Percentiles rank a stretch among this genome's conserved stretches.
Evolutionary conservation across 2,329 filamentous ascomycete species (phyloP).

Genomic region (Aureobasidium sp.): DNA sequence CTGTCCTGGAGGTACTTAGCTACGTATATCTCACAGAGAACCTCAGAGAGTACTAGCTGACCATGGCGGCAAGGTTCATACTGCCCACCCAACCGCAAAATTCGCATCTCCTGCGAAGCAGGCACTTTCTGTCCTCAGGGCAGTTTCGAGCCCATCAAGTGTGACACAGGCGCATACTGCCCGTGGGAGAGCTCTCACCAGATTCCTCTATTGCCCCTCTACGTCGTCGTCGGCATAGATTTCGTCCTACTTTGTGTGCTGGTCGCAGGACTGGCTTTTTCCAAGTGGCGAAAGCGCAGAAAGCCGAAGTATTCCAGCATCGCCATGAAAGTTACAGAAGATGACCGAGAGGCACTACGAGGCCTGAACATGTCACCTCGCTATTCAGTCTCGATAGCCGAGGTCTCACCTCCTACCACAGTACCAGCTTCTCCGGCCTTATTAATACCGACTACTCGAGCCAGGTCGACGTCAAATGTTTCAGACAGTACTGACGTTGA

Average conservation of each 20-base stretch:
- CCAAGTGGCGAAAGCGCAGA: conserved; percentile 27
- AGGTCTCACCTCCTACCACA: conserved; percentile 20
- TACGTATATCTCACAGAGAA: background rate
- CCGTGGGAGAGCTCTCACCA: conserved; percentile 36
- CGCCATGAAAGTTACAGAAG: conserved; percentile 15
- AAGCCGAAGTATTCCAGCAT: conserved; percentile 18
- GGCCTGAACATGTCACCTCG: conserved; percentile 14
- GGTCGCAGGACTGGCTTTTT: conserved; percentile 27
- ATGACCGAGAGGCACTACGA: conserved; percentile 23
- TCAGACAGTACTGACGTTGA: conserved; percentile 21
- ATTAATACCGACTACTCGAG: background rate
- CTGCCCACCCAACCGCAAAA: conserved; percentile 36
- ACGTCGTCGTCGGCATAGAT: conserved; percentile 37
- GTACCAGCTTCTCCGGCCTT: background rate
- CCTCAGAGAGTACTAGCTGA: background rate
- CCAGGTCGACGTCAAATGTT: background rate
- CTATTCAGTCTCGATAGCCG: conserved; percentile 16
- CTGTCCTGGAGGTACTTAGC: conserved; percentile 28
- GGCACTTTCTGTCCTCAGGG: conserved; percentile 46
- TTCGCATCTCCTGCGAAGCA: conserved; percentile 36
- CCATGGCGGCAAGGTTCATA: conserved; percentile 23
- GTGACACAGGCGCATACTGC: conserved; percentile 38
- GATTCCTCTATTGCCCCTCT: conserved; percentile 36
- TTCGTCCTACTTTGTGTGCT: conserved; percentile 31
- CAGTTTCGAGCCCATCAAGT: conserved; percentile 39